Evolutionary conservation across 1,284 basidiomycete species (phyloP).

Genomic region (Fomitopsis betulina): DNA sequence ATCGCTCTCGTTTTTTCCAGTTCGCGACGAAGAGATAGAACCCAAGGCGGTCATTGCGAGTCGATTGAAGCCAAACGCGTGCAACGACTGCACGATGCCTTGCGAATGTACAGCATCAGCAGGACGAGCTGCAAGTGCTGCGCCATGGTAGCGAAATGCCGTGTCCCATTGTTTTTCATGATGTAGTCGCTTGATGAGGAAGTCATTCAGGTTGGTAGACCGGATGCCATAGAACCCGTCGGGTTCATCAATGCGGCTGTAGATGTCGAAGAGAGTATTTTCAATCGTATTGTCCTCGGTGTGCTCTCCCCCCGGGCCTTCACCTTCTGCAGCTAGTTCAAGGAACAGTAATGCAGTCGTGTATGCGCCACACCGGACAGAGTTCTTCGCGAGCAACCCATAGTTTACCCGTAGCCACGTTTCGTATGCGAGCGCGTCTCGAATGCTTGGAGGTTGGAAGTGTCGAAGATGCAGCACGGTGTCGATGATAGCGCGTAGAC

Average conservation of each 20-base stretch:
- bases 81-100: conserved; percentile 72
- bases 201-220: conserved; percentile 67
- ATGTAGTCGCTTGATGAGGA: conserved; percentile 81
- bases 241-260: conserved; percentile 93
- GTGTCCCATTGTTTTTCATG: conserved; percentile 93
- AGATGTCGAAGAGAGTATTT: conserved; percentile 84
- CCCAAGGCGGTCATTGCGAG: conserved; percentile 68
- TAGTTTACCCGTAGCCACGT: conserved; percentile 84
- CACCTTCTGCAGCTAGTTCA: conserved; percentile 71
- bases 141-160: conserved; percentile 88
- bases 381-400: conserved; percentile 66
- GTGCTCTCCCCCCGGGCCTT: conserved; percentile 19
- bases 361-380: conserved; percentile 78
- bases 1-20: conserved; percentile 34
- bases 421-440: conserved; percentile 64
- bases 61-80: conserved; percentile 84
- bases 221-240: conserved; percentile 97
- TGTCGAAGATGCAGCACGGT: conserved; percentile 80
- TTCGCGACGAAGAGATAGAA: conserved; percentile 29
- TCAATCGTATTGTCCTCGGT: conserved; percentile 38
- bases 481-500: conserved; percentile 67
- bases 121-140: conserved; percentile 64
- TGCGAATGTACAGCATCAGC: conserved; percentile 37
- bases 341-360: conserved; percentile 89
- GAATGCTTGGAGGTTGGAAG: conserved; percentile 41